Base-by-base conservation (phyloP, 352 stramenopile genomes). In the Globisporangium cederbergense region DNA sequence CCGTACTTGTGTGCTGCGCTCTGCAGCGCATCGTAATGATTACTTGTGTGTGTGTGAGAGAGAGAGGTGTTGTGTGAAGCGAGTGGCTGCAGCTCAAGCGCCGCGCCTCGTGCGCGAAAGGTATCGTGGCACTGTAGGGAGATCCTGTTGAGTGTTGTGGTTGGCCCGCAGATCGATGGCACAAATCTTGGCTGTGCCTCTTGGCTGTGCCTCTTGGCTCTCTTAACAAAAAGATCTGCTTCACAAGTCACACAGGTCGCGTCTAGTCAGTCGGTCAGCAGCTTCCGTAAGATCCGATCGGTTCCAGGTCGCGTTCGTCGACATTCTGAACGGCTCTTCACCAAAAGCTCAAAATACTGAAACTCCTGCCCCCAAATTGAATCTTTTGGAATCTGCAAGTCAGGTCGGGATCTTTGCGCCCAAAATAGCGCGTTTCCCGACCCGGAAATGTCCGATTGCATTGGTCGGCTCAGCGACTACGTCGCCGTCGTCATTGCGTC, bases 401-500 rank as follows among this genome's bases (percentile, higher is more conserved):
- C 45, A 30, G 28, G 18, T 30, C 20, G 3, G 47, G 51, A 43
- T 57, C 30, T 57, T 58, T 9, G 16, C n/a, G 52, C 32, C 52
- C 30, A 58, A 58, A 58, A 58, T 58, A 58, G 52, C 13, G 28
- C 25, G 28, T 56, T 13, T 56, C 25, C 34, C 6, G 25, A 28
- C 25, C 2, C 25, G 25, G 25, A 28, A 25, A 36, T 10, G 22
- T 49, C 43, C 13, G 32, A 36, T 10, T 36, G 50, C 14, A 56
- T 58, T 58, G 51, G 30, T 42, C 51, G n/a, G 30, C 28, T 42
- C 51, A 10, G 9, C 0, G 30, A 32, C 52, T 32, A 58, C 52
- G 52, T 58, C 32, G 52, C 32, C 52, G 9, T 58, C 52, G 22
- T 58, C 52, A 45, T 58, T n/a, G 43, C 30, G 8, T 28, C 30